phyloP scores from a whole-genome alignment of 2,329 filamentous ascomycete species.

The Grosmannia clavigera region DNA sequence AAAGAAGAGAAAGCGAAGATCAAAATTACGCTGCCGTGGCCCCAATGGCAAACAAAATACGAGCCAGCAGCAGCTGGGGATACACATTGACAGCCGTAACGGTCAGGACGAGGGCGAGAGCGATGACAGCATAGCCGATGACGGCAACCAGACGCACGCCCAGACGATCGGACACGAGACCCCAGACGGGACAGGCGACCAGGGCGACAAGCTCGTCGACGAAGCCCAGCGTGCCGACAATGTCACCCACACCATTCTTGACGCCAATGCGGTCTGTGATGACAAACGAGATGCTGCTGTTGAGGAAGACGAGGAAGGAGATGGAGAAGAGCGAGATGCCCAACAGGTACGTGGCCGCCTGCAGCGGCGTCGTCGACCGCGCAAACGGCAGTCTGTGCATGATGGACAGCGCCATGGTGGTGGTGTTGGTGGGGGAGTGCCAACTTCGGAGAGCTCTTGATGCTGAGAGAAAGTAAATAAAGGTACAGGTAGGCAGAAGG shows the following conservation, averaged over 20 bases:
- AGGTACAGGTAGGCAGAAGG: too few species aligned
- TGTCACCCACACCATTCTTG: slow-evolving; percentile 60
- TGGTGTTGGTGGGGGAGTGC: background rate
- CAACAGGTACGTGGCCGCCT: slow-evolving; percentile 64
- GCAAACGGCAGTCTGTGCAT: slow-evolving; percentile 45
- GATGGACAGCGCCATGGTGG: slow-evolving; percentile 8
- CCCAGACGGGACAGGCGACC: slow-evolving; percentile 70
- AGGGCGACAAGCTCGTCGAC: slow-evolving; percentile 73
- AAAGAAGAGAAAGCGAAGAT: background rate
- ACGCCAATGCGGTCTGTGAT: slow-evolving; percentile 71
- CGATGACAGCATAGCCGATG: slow-evolving; percentile 72
- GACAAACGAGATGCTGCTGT: slow-evolving; percentile 73
- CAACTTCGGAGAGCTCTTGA: background rate
- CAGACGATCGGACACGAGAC: slow-evolving; percentile 61
- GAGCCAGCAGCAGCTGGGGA: slow-evolving; percentile 72
- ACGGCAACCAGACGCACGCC: slow-evolving; percentile 64
- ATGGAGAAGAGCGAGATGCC: slow-evolving; percentile 79
- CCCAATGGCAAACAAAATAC: slow-evolving; percentile 79
- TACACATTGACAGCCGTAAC: slow-evolving; percentile 83
- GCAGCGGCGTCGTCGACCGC: slow-evolving; percentile 43
- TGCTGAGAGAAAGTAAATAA: too few species aligned
- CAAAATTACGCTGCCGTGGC: slow-evolving; percentile 66
- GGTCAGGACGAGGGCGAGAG: slow-evolving; percentile 61
- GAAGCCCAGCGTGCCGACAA: slow-evolving; percentile 76
- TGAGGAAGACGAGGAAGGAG: slow-evolving; percentile 80